Evolutionary conservation across 441 rosid species (phyloP).

Genomic region (Gossypium gossypioides): DNA sequence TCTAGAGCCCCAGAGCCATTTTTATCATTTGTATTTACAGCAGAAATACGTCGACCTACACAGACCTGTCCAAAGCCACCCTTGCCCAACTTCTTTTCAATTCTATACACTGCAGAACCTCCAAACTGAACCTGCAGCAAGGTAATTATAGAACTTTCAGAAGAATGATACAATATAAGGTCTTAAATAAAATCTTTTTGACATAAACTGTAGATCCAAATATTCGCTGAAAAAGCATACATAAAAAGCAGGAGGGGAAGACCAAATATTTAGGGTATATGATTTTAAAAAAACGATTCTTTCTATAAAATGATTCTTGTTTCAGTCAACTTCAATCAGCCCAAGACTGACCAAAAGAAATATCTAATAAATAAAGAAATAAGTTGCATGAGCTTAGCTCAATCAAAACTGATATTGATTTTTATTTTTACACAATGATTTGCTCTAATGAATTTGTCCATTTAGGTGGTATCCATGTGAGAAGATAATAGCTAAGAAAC

Average conservation of each 20-base stretch:
- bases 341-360: not conserved
- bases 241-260: not conserved
- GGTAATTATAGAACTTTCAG: not conserved
- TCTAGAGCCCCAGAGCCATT: conserved; percentile 46
- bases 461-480: not conserved
- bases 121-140: conserved; percentile 50
- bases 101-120: conserved; percentile 48
- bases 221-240: not conserved
- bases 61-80: conserved; percentile 82
- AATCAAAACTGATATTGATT: not conserved
- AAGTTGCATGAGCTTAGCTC: not conserved
- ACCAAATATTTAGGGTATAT: not conserved
- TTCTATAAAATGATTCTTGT: not conserved
- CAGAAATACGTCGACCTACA: conserved; percentile 50
- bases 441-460: not conserved
- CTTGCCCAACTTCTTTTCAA: conserved; percentile 65
- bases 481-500: not conserved
- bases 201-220: not conserved
- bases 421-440: not conserved
- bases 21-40: conserved; percentile 30
- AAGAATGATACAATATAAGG: not conserved
- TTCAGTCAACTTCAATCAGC: not conserved
- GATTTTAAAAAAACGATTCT: not conserved
- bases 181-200: not conserved
- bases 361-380: not conserved